phyloP scores from a whole-genome alignment of 352 stramenopile genomes.

The Hyaloperonospora brassicae region DNA sequence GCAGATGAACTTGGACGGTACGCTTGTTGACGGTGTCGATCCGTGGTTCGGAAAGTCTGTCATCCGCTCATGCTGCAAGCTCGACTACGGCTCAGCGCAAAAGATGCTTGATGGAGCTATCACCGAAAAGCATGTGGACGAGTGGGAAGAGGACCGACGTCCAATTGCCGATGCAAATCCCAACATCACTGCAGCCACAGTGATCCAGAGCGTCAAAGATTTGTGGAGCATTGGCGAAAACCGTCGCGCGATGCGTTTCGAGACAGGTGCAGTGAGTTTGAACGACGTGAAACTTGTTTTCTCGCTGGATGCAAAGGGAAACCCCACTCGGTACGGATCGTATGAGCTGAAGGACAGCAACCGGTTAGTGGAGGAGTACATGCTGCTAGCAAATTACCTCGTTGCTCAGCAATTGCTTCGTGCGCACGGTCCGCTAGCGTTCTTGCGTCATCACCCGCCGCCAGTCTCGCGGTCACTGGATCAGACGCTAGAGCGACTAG shows the following conservation, averaged over 20 bases:
- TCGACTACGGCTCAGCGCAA: slow-evolving; percentile 96
- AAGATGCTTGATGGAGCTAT: slow-evolving; percentile 92
- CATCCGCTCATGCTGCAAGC: slow-evolving; percentile 94
- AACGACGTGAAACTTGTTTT: slow-evolving; percentile 93
- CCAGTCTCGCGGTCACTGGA: slow-evolving; percentile 54
- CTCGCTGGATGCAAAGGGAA: slow-evolving; percentile 86
- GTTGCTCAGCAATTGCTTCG: slow-evolving; percentile 93
- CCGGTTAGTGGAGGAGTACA: slow-evolving; percentile 95
- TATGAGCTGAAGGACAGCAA: slow-evolving; percentile 95
- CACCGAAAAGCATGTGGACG: slow-evolving; percentile 52
- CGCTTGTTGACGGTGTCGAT: slow-evolving; percentile 70
- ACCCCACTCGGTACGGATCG: slow-evolving; percentile 77
- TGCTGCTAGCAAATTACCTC: slow-evolving; percentile 97
- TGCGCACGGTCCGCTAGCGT: slow-evolving; percentile 72
- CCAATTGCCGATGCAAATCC: slow-evolving; percentile 38
- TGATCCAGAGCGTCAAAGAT: slow-evolving; percentile 63
- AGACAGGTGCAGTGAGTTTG: slow-evolving; percentile 89
- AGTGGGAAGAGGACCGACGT: slow-evolving; percentile 51
- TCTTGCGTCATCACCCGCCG: slow-evolving; percentile 85
- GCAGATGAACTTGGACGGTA: slow-evolving; percentile 95
- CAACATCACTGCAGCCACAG: slow-evolving; percentile 39
- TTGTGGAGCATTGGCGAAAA: slow-evolving; percentile 57
- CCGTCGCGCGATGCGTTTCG: slow-evolving; percentile 78
- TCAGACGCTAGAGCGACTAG: slow-evolving; percentile 33
- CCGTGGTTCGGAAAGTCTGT: slow-evolving; percentile 96